A percentile compares a stretch with the other conserved stretches of the same genome.
Evolutionary conservation across 169 alveolate species (phyloP).

Genomic region (Eimeria praecox): DNA sequence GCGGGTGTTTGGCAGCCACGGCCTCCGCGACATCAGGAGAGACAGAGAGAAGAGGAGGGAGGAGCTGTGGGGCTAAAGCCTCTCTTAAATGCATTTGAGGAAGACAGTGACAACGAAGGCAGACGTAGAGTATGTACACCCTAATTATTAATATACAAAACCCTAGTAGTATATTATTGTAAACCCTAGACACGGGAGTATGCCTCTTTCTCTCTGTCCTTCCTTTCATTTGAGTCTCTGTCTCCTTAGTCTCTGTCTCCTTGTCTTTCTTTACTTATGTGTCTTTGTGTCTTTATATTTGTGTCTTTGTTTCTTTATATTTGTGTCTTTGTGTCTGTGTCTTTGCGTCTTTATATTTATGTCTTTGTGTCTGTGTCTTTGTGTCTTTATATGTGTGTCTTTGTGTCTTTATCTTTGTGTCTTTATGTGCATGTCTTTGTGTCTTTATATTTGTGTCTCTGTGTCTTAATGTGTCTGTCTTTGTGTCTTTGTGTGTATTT

Average conservation of each 20-base stretch:
- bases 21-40: not conserved
- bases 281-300: no score
- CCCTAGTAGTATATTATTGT: no score
- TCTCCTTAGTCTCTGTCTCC: not conserved
- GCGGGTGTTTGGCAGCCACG: not conserved
- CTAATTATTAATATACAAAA: no score
- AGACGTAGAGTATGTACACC: not conserved
- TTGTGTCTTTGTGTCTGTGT: not conserved
- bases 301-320: not conserved
- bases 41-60: not conserved
- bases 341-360: no score
- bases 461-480: not conserved
- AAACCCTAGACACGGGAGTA: no score
- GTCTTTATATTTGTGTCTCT: not conserved
- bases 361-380: not conserved
- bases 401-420: not conserved
- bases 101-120: not conserved
- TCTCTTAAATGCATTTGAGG: not conserved
- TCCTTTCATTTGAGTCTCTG: not conserved
- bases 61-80: constrained; percentile 15
- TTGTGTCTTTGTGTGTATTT: not conserved
- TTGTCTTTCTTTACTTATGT: no score
- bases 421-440: not conserved
- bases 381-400: not conserved
- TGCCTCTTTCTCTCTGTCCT: no score